Percentiles rank a stretch among this genome's conserved stretches.
Evolutionary conservation across 129 eudicot species (phyloP).

Genomic region (Lonicera japonica): DNA sequence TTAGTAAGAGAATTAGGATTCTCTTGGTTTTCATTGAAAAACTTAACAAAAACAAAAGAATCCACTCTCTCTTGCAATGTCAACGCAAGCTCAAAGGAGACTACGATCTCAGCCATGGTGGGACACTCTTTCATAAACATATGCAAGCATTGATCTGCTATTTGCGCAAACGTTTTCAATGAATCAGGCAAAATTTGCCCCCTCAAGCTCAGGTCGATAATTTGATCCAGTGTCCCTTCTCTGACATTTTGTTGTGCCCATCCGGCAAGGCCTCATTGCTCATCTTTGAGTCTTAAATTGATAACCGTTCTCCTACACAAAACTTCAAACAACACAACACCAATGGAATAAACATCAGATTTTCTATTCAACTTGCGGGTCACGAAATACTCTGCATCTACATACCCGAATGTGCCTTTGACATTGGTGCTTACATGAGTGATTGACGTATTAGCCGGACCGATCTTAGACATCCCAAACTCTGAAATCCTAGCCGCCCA

Average conservation of each 20-base stretch:
- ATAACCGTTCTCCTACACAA: constrained; percentile 21
- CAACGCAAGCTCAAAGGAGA: constrained; percentile 14
- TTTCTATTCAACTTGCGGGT: neutral
- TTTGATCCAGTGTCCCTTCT: constrained; percentile 5
- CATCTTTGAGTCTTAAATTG: neutral
- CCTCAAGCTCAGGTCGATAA: constrained; percentile 1
- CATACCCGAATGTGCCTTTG: neutral
- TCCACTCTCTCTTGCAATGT: neutral
- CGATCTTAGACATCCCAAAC: neutral
- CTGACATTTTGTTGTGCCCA: constrained; percentile 13
- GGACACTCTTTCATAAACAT: constrained; percentile 3
- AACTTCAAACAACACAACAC: constrained; percentile 20
- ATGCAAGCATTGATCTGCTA: constrained; percentile 16
- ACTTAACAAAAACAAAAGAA: neutral
- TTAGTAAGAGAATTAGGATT: neutral
- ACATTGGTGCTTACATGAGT: neutral
- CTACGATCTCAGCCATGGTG: constrained; percentile 28
- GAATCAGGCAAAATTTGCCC: constrained; percentile 1
- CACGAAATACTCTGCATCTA: neutral
- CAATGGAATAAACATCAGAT: constrained; percentile 20
- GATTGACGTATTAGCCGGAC: neutral
- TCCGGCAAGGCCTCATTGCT: constrained; percentile 9
- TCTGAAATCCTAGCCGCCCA: neutral
- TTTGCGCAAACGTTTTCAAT: constrained; percentile 4
- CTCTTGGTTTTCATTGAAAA: neutral